Conservation (phyloP, 2,329 filamentous ascomycete genomes). For the Sporothrix variecibatus region DNA sequence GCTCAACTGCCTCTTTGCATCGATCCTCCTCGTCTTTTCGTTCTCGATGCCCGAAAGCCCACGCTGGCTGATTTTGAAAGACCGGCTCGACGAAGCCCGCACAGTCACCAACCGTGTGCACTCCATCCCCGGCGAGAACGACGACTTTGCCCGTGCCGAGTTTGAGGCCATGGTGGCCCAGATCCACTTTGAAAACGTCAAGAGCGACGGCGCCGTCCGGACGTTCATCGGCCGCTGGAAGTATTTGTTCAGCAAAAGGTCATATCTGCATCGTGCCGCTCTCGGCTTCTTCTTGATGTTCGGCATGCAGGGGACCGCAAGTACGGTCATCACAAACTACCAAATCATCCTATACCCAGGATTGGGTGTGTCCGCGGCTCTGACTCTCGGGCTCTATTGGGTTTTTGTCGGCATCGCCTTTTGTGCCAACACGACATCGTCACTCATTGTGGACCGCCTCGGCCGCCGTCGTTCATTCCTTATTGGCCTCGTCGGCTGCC, state of each 20-base stretch:
- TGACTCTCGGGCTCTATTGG: slow-evolving; percentile 64
- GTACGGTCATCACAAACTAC: slow-evolving; percentile 16
- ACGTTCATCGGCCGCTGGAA: slow-evolving; percentile 18
- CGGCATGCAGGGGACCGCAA: slow-evolving; percentile 22
- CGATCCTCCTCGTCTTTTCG: slow-evolving; percentile 36
- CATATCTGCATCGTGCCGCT: slow-evolving; percentile 17
- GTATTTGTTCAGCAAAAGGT: slow-evolving; percentile 17
- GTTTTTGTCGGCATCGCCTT: slow-evolving; percentile 39
- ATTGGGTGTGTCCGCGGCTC: slow-evolving; percentile 53
- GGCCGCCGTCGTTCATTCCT: slow-evolving; percentile 34
- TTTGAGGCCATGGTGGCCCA: slow-evolving; percentile 33
- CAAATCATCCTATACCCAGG: slow-evolving; percentile 21
- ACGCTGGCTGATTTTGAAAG: slow-evolving; percentile 41
- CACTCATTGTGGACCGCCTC: slow-evolving; percentile 32
- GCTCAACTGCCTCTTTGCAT: slow-evolving; percentile 46
- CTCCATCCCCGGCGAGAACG: slow-evolving; percentile 33
- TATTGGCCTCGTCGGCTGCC: slow-evolving; percentile 26
- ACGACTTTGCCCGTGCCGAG: slow-evolving; percentile 21
- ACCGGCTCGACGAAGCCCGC: slow-evolving; percentile 44
- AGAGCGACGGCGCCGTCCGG: not conserved
- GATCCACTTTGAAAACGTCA: slow-evolving; percentile 17
- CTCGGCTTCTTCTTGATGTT: slow-evolving; percentile 20
- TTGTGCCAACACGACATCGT: slow-evolving; percentile 27
- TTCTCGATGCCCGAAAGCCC: slow-evolving; percentile 44
- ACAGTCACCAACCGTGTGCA: slow-evolving; percentile 39